Evolutionary conservation across 106 monocot species (phyloP).

Genomic region (Ottelia alismoides): DNA sequence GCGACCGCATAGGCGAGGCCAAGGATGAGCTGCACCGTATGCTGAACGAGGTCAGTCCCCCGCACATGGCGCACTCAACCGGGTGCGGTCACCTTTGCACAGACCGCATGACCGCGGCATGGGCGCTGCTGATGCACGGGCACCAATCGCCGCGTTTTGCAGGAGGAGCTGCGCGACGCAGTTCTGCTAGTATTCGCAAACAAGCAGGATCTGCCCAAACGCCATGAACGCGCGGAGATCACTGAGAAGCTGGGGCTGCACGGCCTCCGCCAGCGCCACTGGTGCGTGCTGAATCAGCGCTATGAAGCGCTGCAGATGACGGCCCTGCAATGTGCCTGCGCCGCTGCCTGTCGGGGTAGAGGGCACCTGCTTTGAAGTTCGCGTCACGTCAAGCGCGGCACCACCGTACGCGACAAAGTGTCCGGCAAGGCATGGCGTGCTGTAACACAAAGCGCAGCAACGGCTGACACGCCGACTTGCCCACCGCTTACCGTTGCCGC

Average conservation of each 20-base stretch:
- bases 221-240: not conserved
- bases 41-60: not conserved
- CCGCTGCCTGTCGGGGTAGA: not conserved
- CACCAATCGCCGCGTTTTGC: not conserved
- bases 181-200: too few relatives aligned
- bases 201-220: too few relatives aligned
- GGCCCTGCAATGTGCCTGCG: not conserved
- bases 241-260: not conserved
- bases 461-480: too few relatives aligned
- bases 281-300: not conserved
- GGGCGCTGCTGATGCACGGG: not conserved
- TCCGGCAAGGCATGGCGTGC: not conserved
- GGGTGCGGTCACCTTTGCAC: not conserved
- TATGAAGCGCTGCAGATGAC: not conserved
- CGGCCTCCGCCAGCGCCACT: not conserved
- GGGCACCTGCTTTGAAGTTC: not conserved
- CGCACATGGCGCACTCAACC: not conserved
- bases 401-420: too few relatives aligned
- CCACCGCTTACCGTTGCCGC: too few relatives aligned
- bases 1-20: not conserved
- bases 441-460: not conserved
- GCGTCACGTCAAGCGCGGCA: not conserved
- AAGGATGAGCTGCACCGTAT: not conserved
- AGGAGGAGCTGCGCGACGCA: too few relatives aligned
- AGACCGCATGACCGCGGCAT: not conserved